These are phyloP conservation scores for Euphrasia confusa DNA, from an alignment of 257 asterid species.

Conservation along the genomic window DNA sequence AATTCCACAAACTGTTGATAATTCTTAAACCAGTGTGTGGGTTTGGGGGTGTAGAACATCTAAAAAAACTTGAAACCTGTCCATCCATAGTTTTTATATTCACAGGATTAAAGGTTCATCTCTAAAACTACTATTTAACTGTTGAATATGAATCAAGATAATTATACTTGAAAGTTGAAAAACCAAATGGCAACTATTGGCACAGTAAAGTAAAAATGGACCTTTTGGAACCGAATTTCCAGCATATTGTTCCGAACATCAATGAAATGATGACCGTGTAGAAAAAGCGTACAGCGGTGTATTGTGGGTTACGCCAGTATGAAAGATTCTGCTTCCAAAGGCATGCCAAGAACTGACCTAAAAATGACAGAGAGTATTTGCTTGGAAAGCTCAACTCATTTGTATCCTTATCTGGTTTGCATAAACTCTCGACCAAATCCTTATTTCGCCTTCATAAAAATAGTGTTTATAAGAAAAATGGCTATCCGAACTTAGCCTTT, in stretches of 20 bases:
- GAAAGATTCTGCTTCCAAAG: constrained; percentile 91
- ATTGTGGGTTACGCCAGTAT: constrained; percentile 87
- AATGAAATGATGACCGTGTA: constrained; percentile 72
- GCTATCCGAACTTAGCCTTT: background rate
- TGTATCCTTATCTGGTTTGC: constrained; percentile 55
- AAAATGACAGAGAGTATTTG: constrained; percentile 64
- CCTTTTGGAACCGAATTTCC: constrained; percentile 89
- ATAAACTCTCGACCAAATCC: constrained; percentile 57
- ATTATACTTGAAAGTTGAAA: background rate
- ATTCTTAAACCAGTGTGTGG: constrained; percentile 2
- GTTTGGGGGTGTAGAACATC: too few relatives aligned
- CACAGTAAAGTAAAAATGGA: constrained; percentile 20
- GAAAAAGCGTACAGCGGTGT: constrained; percentile 81
- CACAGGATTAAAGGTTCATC: background rate
- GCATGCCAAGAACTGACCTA: constrained; percentile 72
- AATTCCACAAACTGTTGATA: background rate
- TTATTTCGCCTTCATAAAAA: constrained; percentile 51
- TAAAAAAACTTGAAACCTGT: background rate
- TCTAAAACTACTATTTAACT: background rate
- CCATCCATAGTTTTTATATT: background rate
- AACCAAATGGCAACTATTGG: constrained; percentile 1
- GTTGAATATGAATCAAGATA: background rate
- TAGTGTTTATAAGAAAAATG: background rate
- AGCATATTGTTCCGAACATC: constrained; percentile 90
- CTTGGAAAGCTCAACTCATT: constrained; percentile 61